Percentiles rank a stretch among this genome's conserved stretches.
These are phyloP conservation scores for Cetraspora pellucida DNA, from an alignment of 192 early-diverging fungal genomes.

Conservation along the genomic window DNA sequence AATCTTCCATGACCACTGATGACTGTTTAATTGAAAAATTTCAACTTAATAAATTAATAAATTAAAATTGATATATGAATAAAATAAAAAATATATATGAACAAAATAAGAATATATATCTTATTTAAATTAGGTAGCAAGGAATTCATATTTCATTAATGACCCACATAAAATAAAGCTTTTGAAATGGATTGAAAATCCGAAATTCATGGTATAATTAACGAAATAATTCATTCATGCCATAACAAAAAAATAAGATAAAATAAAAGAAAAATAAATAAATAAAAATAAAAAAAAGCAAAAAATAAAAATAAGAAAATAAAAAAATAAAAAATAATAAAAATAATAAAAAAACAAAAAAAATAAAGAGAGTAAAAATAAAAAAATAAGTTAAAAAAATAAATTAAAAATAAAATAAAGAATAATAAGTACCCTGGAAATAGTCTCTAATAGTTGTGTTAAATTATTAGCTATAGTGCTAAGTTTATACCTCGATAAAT, in stretches of 20 bases:
- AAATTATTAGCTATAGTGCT: constrained; percentile 68
- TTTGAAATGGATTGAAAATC: background rate
- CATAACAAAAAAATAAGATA: constrained; percentile 24
- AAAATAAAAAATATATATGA: background rate
- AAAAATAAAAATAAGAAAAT: constrained; percentile 27
- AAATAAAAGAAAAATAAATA: constrained; percentile 3
- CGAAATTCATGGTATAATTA: background rate
- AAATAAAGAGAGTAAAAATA: background rate
- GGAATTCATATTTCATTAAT: too few relatives aligned
- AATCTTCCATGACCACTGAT: constrained; percentile 55
- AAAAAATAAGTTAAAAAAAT: constrained; percentile 7
- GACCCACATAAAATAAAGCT: too few relatives aligned
- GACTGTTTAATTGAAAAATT: constrained; percentile 33
- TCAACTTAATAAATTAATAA: background rate
- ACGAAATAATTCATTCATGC: background rate
- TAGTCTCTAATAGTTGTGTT: constrained; percentile 69
- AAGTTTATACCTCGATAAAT: constrained; percentile 77
- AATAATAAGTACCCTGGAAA: constrained; percentile 59
- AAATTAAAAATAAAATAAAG: constrained; percentile 11
- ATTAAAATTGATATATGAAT: background rate
- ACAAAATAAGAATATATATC: too few relatives aligned
- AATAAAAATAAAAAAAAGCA: background rate
- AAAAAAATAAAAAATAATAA: background rate
- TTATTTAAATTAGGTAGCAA: too few relatives aligned
- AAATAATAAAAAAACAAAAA: background rate